These are phyloP conservation scores for Zelopaecilomyces penicillatus DNA, from an alignment of 2,329 filamentous ascomycete genomes.

Conservation along the genomic window DNA sequence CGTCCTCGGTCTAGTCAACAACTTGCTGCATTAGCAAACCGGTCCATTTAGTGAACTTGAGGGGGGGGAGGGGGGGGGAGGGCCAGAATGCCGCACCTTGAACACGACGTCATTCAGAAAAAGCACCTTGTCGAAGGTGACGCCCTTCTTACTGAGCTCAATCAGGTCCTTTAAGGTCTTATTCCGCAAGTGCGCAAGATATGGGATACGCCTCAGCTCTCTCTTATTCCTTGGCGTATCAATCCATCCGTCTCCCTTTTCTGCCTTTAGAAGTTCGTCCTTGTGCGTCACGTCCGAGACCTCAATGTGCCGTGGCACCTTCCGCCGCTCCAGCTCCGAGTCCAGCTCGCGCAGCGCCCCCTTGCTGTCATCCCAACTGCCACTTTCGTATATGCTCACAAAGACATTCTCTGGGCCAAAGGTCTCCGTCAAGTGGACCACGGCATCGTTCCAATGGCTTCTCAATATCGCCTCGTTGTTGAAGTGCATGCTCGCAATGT, in stretches of 20 bases:
- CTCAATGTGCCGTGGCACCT: slow-evolving; percentile 46
- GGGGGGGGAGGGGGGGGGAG: not conserved
- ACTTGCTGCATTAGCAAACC: not conserved
- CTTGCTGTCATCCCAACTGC: slow-evolving; percentile 62
- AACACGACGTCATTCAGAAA: slow-evolving; percentile 59
- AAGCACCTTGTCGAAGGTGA: slow-evolving; percentile 48
- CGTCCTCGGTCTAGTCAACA: slow-evolving; percentile 40
- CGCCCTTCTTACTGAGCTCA: slow-evolving; percentile 39
- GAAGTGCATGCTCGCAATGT: slow-evolving; percentile 62
- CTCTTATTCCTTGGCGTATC: slow-evolving; percentile 42
- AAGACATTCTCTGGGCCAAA: slow-evolving; percentile 59
- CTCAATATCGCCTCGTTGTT: slow-evolving; percentile 55
- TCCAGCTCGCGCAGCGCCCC: slow-evolving; percentile 50
- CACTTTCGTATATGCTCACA: slow-evolving; percentile 60
- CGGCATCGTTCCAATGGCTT: slow-evolving; percentile 52
- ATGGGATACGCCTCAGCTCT: slow-evolving; percentile 60
- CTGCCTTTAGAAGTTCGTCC: slow-evolving; percentile 41
- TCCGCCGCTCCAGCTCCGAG: slow-evolving; percentile 38
- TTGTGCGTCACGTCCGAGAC: slow-evolving; percentile 51
- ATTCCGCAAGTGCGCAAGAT: slow-evolving; percentile 57
- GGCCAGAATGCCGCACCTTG: slow-evolving; percentile 28
- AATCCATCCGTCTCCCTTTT: slow-evolving; percentile 52
- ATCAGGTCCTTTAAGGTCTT: slow-evolving; percentile 50
- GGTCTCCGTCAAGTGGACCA: slow-evolving; percentile 46
- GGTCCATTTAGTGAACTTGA: not conserved